Evolutionary conservation across 495 filamentous ascomycete genomes (phyloP).

Genomic region (Bombardia bombarda): DNA sequence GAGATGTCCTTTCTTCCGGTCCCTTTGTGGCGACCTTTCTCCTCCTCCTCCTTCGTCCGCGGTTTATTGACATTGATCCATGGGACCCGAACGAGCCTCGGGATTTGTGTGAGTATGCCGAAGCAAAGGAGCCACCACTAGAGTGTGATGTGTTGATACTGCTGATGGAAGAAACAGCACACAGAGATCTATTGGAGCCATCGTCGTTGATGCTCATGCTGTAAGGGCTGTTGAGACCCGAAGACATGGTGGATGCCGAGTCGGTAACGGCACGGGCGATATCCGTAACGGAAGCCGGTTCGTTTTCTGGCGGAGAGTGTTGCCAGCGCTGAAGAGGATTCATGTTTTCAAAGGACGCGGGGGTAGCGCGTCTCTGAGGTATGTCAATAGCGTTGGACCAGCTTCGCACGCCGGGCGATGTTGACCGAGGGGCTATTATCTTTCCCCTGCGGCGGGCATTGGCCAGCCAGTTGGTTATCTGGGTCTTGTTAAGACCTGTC

Average conservation of each 20-base stretch:
- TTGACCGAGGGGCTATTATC: slow-evolving; percentile 48
- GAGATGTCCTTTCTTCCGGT: slow-evolving; percentile 9
- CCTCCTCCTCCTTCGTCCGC: slow-evolving; percentile 65
- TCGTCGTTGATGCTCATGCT: slow-evolving; percentile 50
- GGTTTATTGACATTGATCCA: slow-evolving; percentile 40
- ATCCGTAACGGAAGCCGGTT: slow-evolving; percentile 70
- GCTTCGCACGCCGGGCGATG: slow-evolving; percentile 46
- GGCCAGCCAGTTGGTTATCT: slow-evolving; percentile 82
- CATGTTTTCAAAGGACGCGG: slow-evolving; percentile 53
- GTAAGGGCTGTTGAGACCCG: slow-evolving; percentile 46
- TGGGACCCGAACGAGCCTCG: slow-evolving; percentile 60
- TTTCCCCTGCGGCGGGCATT: slow-evolving; percentile 76
- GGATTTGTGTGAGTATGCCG: slow-evolving; percentile 63
- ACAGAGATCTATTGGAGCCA: slow-evolving; percentile 62
- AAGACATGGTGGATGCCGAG: slow-evolving; percentile 41
- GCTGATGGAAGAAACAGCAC: slow-evolving; percentile 61
- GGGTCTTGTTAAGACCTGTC: slow-evolving; percentile 66
- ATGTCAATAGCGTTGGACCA: slow-evolving; percentile 61
- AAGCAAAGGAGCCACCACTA: slow-evolving; percentile 61
- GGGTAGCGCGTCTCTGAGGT: slow-evolving; percentile 39
- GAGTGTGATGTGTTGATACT: slow-evolving; percentile 65
- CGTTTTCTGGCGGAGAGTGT: slow-evolving; percentile 77
- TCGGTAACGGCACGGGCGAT: slow-evolving; percentile 70
- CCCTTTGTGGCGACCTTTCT: slow-evolving; percentile 36
- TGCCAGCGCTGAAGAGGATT: slow-evolving; percentile 83